These are phyloP conservation scores for Wickerhamiella lipophila DNA, from an alignment of 805 yeast genomes.

Conservation along the genomic window DNA sequence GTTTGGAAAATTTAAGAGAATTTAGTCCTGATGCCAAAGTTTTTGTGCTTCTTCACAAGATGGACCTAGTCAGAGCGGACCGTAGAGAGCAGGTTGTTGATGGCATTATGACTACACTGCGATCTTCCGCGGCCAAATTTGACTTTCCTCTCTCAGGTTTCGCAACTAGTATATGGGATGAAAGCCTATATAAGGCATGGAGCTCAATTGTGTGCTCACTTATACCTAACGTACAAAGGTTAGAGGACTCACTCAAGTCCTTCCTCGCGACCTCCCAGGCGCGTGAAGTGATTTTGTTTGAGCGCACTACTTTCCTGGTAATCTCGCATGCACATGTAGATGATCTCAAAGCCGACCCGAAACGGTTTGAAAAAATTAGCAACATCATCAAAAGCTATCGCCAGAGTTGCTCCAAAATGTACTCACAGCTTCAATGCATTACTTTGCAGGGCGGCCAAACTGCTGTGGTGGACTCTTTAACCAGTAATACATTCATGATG, in stretches of 20 bases:
- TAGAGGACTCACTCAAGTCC: constrained; percentile 61
- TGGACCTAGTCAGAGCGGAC: constrained; percentile 86
- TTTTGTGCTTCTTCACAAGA: constrained; percentile 83
- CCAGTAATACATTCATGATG: constrained; percentile 35
- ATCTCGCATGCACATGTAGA: constrained; percentile 37
- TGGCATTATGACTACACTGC: constrained; percentile 72
- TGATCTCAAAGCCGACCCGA: constrained; percentile 52
- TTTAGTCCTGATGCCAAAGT: constrained; percentile 85
- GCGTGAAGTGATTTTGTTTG: constrained; percentile 81
- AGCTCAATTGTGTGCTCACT: constrained; percentile 87
- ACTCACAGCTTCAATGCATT: constrained; percentile 70
- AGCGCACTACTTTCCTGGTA: constrained; percentile 80
- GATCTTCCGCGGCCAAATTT: constrained; percentile 57
- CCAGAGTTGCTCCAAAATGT: constrained; percentile 76
- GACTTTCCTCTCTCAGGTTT: constrained; percentile 67
- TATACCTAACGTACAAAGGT: constrained; percentile 77
- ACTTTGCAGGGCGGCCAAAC: constrained; percentile 46
- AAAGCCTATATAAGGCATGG: constrained; percentile 92
- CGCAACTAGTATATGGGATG: constrained; percentile 97
- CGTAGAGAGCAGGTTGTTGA: constrained; percentile 72
- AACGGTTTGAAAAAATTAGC: constrained; percentile 85
- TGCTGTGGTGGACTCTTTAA: constrained; percentile 32
- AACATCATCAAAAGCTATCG: constrained; percentile 89
- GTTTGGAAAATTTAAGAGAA: constrained; percentile 66
- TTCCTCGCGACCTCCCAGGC: constrained; percentile 68